Evolutionary conservation across 768 basidiomycete species (phyloP).

Genomic region (Inosperma sp.): DNA sequence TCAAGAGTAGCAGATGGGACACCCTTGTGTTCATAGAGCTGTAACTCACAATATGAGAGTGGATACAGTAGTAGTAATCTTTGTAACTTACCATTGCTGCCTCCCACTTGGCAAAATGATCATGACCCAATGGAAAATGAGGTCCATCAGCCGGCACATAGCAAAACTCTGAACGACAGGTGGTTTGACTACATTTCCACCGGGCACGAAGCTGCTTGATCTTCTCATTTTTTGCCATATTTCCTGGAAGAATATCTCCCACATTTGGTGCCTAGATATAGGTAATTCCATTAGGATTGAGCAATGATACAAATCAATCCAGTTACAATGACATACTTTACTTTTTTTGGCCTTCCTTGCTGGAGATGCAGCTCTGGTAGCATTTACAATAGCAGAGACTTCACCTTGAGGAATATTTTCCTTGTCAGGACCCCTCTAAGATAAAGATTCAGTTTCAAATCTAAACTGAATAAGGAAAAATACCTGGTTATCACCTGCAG

Average conservation of each 20-base stretch:
- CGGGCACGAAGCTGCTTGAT: constrained; percentile 12
- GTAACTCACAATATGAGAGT: background rate
- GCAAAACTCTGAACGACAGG: constrained; percentile 14
- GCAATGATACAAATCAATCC: background rate
- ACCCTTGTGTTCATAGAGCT: background rate
- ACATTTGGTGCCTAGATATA: constrained; percentile 11
- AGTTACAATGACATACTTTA: background rate
- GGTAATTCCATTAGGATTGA: background rate
- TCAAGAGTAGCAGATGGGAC: background rate
- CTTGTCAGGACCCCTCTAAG: constrained; percentile 1
- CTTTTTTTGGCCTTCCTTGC: constrained; percentile 3
- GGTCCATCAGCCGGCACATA: constrained; percentile 12
- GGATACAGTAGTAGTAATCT: background rate
- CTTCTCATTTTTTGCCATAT: constrained; percentile 12
- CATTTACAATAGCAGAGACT: background rate
- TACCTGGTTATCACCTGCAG: background rate
- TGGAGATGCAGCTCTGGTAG: background rate
- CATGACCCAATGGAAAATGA: constrained; percentile 16
- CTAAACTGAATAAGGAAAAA: background rate
- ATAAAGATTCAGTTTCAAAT: too few species aligned
- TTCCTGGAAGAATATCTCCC: constrained; percentile 15
- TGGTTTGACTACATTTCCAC: constrained; percentile 14
- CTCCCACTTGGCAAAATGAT: constrained; percentile 18
- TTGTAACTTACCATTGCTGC: constrained; percentile 13
- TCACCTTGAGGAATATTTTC: background rate